Evolutionary conservation across 768 basidiomycete genomes (phyloP).

Genomic region (Lanmaoa rubissima): DNA sequence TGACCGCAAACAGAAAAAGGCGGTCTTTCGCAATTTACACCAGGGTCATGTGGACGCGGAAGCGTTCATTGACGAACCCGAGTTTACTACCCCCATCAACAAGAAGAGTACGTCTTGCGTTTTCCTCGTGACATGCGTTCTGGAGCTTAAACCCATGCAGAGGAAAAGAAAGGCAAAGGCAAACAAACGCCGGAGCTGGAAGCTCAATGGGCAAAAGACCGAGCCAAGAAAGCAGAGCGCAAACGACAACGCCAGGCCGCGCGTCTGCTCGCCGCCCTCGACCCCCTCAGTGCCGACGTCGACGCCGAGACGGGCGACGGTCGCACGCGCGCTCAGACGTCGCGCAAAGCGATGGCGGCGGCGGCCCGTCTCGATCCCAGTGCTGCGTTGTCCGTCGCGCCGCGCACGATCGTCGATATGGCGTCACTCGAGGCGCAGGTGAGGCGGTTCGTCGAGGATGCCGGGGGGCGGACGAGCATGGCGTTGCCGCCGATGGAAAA

Average conservation of each 20-base stretch:
- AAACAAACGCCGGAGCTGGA: constrained; percentile 43
- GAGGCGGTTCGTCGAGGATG: constrained; percentile 60
- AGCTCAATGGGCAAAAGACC: constrained; percentile 78
- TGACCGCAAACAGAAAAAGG: constrained; percentile 50
- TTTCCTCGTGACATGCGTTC: not conserved
- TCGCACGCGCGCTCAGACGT: constrained; percentile 7
- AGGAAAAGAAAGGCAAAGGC: constrained; percentile 34
- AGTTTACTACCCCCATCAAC: constrained; percentile 18
- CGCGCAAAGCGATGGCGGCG: constrained; percentile 62
- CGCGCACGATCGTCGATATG: constrained; percentile 59
- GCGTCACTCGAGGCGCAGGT: constrained; percentile 70
- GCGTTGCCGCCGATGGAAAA: constrained; percentile 78
- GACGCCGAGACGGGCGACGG: not conserved
- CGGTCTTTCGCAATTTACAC: constrained; percentile 56
- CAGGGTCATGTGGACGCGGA: constrained; percentile 50
- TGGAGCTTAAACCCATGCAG: not conserved
- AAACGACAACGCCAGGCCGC: constrained; percentile 63
- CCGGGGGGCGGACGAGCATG: constrained; percentile 52
- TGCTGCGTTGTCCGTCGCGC: constrained; percentile 26
- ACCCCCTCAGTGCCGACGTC: constrained; percentile 46
- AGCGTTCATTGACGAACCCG: constrained; percentile 25
- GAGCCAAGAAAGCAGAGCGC: constrained; percentile 74
- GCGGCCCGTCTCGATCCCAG: constrained; percentile 50
- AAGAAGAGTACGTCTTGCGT: constrained; percentile 48
- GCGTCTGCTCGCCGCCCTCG: constrained; percentile 54